Evolutionary conservation across 768 basidiomycete species (phyloP).

Genomic region (Mycena amicta): DNA sequence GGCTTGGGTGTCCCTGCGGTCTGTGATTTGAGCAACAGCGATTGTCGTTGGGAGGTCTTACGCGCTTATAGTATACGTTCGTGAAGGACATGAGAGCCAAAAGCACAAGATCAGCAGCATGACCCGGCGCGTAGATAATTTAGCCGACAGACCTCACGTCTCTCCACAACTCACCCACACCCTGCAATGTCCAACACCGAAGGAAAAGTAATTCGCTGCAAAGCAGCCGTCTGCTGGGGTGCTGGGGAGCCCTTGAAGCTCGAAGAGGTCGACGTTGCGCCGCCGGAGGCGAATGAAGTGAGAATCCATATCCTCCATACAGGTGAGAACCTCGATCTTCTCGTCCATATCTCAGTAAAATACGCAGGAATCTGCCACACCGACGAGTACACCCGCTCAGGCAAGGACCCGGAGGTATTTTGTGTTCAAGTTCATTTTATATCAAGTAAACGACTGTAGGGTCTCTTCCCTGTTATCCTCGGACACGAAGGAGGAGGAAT

Average conservation of each 20-base stretch:
- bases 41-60: slow-evolving; percentile 39
- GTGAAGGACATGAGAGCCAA: slow-evolving; percentile 61
- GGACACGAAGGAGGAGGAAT: slow-evolving; percentile 95
- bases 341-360: slow-evolving; percentile 10
- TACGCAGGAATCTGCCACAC: slow-evolving; percentile 89
- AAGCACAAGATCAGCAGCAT: slow-evolving; percentile 11
- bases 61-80: slow-evolving; percentile 90
- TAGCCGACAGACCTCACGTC: not conserved
- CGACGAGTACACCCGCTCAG: slow-evolving; percentile 95
- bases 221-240: slow-evolving; percentile 95
- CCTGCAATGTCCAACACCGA: slow-evolving; percentile 71
- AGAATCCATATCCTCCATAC: slow-evolving; percentile 91
- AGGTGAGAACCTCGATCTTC: slow-evolving; percentile 48
- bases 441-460: slow-evolving; percentile 43
- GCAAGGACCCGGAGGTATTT: slow-evolving; percentile 89
- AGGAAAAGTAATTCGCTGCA: slow-evolving; percentile 83
- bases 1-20: slow-evolving; percentile 75
- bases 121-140: not conserved
- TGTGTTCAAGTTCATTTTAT: slow-evolving; percentile 5
- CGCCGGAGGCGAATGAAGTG: slow-evolving; percentile 89
- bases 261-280: slow-evolving; percentile 93
- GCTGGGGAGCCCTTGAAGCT: slow-evolving; percentile 84
- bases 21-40: slow-evolving; percentile 38
- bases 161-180: slow-evolving; percentile 25
- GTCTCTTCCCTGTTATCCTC: slow-evolving; percentile 89